Percentiles rank a stretch among this genome's conserved stretches.
Evolutionary conservation across 768 basidiomycete species (phyloP).

Genomic region (Stropharia rugosoannulata): DNA sequence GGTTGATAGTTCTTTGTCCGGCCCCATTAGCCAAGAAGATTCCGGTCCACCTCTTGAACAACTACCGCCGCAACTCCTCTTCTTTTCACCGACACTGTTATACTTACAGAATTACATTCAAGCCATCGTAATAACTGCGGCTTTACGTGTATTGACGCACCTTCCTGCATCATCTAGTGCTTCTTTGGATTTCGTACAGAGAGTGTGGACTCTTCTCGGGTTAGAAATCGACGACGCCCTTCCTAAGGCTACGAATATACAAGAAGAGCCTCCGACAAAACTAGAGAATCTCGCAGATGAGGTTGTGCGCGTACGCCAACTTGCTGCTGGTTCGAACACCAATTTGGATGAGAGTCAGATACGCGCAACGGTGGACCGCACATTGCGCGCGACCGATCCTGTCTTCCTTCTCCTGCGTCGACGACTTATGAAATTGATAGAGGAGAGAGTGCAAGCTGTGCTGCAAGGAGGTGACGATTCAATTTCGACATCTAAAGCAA

Average conservation of each 20-base stretch:
- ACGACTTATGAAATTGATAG: slow-evolving; percentile 48
- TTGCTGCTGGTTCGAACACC: slow-evolving; percentile 7
- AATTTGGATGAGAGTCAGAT: slow-evolving; percentile 38
- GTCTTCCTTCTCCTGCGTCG: slow-evolving; percentile 65
- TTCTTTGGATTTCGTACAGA: slow-evolving; percentile 45
- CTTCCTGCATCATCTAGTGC: slow-evolving; percentile 26
- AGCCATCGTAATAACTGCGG: slow-evolving; percentile 64
- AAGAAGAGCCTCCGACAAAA: slow-evolving; percentile 40
- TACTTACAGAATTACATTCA: slow-evolving; percentile 70
- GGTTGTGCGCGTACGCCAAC: slow-evolving; percentile 53
- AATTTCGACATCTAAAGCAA: not conserved
- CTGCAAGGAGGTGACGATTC: not conserved
- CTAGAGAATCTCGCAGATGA: slow-evolving; percentile 74
- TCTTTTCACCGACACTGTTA: slow-evolving; percentile 51
- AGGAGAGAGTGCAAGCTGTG: slow-evolving; percentile 15
- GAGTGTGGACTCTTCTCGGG: slow-evolving; percentile 66
- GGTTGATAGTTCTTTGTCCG: not conserved
- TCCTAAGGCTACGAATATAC: slow-evolving; percentile 14
- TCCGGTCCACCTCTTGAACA: slow-evolving; percentile 28
- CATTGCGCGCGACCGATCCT: slow-evolving; percentile 59
- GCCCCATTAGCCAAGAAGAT: not conserved
- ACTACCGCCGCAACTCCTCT: slow-evolving; percentile 68
- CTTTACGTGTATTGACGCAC: slow-evolving; percentile 55
- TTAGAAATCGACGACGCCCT: slow-evolving; percentile 48
- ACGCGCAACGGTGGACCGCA: slow-evolving; percentile 62